These are phyloP conservation scores for Croton setiger DNA, from an alignment of 441 rosid species.

Conservation along the genomic window DNA sequence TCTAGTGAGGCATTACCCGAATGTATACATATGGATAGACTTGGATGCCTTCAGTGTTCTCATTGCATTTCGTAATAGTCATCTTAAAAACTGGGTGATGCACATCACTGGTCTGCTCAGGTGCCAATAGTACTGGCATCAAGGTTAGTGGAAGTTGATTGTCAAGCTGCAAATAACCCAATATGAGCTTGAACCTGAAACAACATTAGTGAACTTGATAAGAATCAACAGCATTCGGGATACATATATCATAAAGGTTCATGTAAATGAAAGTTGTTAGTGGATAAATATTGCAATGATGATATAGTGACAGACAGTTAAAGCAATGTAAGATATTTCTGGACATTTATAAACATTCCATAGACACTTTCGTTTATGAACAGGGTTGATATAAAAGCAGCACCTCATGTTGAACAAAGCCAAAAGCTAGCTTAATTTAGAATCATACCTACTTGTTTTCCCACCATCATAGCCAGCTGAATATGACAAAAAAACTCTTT, in stretches of 20 bases:
- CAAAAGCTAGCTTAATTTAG: constrained; percentile 10
- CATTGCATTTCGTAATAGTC: constrained; percentile 80
- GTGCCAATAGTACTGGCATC: constrained; percentile 94
- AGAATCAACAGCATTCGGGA: background rate
- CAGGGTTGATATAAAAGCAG: background rate
- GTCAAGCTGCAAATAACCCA: constrained; percentile 91
- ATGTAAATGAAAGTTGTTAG: background rate
- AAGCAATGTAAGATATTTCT: background rate
- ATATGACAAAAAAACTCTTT: constrained; percentile 78
- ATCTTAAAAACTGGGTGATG: constrained; percentile 95
- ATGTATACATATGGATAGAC: constrained; percentile 87
- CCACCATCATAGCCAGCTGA: constrained; percentile 96
- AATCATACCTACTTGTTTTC: constrained; percentile 78
- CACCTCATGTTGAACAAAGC: background rate
- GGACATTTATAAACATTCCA: background rate
- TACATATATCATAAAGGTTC: background rate
- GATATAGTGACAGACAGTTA: background rate
- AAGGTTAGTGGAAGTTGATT: constrained; percentile 94
- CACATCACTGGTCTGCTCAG: constrained; percentile 67
- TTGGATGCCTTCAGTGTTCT: constrained; percentile 72
- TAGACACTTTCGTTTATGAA: background rate
- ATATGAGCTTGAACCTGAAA: constrained; percentile 92
- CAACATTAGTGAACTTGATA: constrained; percentile 17
- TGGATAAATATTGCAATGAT: background rate
- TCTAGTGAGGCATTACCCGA: constrained; percentile 59